phyloP scores from a whole-genome alignment of 345 rosid genomes.

The Toxicodendron radicans region DNA sequence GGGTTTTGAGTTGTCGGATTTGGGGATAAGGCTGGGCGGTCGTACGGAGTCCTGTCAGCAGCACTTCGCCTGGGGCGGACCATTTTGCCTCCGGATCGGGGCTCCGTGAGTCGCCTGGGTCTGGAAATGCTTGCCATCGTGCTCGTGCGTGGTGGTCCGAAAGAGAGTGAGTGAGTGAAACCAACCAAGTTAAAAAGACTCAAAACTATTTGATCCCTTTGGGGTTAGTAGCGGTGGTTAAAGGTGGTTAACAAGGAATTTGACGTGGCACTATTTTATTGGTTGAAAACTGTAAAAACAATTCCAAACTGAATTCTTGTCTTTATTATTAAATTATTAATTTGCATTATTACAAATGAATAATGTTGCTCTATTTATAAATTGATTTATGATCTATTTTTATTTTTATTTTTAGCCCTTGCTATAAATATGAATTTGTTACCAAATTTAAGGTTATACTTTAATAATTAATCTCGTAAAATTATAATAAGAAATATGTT shows the following conservation, averaged over 20 bases:
- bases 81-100: conserved; percentile 69
- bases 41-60: conserved; percentile 59
- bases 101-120: conserved; percentile 22
- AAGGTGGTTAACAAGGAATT: background rate
- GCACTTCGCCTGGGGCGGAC: conserved; percentile 52
- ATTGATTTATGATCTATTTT: too few species aligned
- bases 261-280: conserved; percentile 1
- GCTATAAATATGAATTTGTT: too few species aligned
- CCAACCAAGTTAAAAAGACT: background rate
- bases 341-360: too few species aligned
- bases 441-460: too few species aligned
- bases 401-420: too few species aligned
- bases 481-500: too few species aligned
- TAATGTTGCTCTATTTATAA: too few species aligned
- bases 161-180: background rate
- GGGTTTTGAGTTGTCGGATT: conserved; percentile 50
- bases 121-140: conserved; percentile 26
- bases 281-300: background rate
- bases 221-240: background rate
- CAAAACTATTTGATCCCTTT: background rate
- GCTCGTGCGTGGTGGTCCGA: background rate
- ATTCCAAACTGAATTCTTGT: background rate
- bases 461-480: too few species aligned
- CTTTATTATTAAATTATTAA: background rate
- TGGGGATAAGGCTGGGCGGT: conserved; percentile 42